Evolutionary conservation across 257 asterid species (phyloP).

Genomic region (Solanum acaule): DNA sequence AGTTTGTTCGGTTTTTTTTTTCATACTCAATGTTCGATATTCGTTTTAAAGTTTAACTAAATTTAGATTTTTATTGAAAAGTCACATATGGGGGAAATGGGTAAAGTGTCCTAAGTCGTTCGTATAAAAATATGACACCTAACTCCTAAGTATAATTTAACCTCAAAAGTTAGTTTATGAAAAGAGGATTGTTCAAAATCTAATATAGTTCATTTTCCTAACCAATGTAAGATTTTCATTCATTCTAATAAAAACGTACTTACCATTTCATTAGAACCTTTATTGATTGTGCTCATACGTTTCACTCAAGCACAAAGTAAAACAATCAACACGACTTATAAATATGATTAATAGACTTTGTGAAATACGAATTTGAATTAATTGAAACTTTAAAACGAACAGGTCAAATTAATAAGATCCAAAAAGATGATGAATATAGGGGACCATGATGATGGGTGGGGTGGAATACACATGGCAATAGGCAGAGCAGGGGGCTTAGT

Average conservation of each 20-base stretch:
- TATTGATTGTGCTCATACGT: neutral
- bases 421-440: neutral
- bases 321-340: neutral
- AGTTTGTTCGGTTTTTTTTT: neutral
- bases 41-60: no score
- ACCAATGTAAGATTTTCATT: no score
- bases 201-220: no score
- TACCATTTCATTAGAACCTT: neutral
- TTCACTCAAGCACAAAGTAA: neutral
- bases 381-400: accelerated
- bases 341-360: accelerated
- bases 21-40: no score
- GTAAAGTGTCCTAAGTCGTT: no score
- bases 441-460: conserved; percentile 27
- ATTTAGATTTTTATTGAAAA: no score
- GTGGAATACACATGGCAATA: conserved; percentile 20
- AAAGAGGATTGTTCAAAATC: accelerated
- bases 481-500: neutral
- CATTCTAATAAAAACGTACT: no score
- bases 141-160: neutral
- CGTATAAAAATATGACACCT: neutral
- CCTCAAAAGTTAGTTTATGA: no score
- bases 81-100: neutral
- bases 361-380: neutral
- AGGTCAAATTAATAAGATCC: neutral